phyloP scores from a whole-genome alignment of 495 filamentous ascomycete species.

The Aspergillus affinis region DNA sequence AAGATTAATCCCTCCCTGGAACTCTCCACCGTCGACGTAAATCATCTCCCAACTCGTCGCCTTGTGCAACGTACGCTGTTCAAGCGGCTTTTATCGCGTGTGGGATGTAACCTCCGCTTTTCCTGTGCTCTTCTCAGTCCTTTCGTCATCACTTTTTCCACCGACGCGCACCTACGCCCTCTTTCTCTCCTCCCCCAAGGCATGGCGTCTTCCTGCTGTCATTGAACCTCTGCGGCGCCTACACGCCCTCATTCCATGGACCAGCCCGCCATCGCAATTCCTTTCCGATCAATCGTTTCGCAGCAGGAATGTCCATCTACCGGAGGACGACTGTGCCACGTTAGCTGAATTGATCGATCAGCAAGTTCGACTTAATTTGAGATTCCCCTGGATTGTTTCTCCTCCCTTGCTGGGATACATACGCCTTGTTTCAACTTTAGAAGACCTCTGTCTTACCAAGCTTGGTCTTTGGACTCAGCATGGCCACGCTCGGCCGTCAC shows the following conservation, averaged over 20 bases:
- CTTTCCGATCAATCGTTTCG: background rate
- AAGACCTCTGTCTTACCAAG: background rate
- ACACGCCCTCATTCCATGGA: background rate
- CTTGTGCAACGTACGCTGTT: constrained; percentile 18
- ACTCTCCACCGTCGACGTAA: constrained; percentile 15
- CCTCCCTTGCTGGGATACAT: constrained; percentile 6
- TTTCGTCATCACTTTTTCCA: constrained; percentile 15
- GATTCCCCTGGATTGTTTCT: constrained; percentile 3
- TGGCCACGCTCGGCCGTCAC: constrained; percentile 32
- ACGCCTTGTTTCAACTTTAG: background rate
- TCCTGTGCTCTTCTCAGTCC: constrained; percentile 1
- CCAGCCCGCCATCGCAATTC: background rate
- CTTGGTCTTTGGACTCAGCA: constrained; percentile 14
- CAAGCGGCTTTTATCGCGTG: background rate
- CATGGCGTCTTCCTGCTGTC: constrained; percentile 15
- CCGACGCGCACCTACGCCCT: too few species aligned
- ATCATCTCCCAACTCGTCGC: constrained; percentile 17
- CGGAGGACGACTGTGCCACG: background rate
- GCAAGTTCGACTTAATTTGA: background rate
- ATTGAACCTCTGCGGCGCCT: constrained; percentile 9
- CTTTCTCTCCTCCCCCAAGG: constrained; percentile 11
- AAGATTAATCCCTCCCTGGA: background rate
- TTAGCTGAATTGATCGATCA: constrained; percentile 4
- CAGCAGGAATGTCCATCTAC: background rate
- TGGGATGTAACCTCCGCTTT: background rate